A percentile compares a stretch with the other conserved stretches of the same genome.
Evolutionary conservation across 306 rosid genomes (phyloP).

Genomic region (Nissolia schottii): DNA sequence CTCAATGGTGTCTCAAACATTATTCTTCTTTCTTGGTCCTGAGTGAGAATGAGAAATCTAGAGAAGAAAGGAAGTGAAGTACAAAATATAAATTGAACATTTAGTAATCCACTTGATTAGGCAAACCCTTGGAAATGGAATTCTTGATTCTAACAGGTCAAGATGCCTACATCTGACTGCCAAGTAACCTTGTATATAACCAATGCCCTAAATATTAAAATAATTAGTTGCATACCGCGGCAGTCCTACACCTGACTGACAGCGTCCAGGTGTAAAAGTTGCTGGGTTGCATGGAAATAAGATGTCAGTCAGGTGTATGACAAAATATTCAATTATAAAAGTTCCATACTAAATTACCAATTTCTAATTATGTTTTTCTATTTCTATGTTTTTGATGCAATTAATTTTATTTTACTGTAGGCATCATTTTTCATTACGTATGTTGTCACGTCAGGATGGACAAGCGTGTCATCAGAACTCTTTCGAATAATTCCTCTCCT

Average conservation of each 20-base stretch:
- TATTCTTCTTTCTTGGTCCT: not conserved
- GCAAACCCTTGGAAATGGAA: not conserved
- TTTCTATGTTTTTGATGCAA: constrained; percentile 27
- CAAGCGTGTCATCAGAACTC: constrained; percentile 75
- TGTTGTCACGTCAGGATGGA: constrained; percentile 97
- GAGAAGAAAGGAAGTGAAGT: not conserved
- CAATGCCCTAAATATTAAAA: not conserved
- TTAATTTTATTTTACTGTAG: constrained; percentile 43
- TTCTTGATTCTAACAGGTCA: not conserved
- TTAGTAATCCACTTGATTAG: not conserved
- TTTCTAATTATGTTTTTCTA: not conserved
- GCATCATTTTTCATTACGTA: constrained; percentile 94
- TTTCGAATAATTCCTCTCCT: constrained; percentile 64
- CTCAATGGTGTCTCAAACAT: not conserved
- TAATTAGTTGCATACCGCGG: not conserved
- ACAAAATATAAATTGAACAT: not conserved
- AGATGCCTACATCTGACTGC: not conserved
- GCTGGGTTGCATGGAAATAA: too few relatives aligned
- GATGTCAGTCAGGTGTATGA: too few relatives aligned
- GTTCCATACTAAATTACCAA: not conserved
- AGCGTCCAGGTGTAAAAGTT: too few relatives aligned
- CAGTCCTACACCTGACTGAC: too few relatives aligned
- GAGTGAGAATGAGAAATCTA: not conserved
- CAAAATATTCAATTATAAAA: not conserved
- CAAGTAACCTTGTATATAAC: not conserved